These are phyloP conservation scores for Xerophyta viscosa DNA, from an alignment of 106 monocot genomes.

Conservation along the genomic window DNA sequence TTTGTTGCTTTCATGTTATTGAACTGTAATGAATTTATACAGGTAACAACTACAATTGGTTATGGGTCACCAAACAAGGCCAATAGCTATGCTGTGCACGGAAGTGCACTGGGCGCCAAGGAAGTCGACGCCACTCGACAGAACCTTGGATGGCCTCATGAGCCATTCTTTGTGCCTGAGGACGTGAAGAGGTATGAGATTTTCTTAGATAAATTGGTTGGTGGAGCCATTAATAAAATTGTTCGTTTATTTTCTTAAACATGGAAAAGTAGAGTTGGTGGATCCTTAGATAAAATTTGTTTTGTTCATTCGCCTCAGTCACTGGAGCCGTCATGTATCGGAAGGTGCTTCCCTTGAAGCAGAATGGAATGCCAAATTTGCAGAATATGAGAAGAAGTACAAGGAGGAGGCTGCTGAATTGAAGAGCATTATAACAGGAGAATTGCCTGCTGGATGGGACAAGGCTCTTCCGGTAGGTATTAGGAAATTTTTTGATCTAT, in stretches of 20 bases:
- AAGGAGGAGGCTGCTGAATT: conserved; percentile 51
- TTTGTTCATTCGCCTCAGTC: too few relatives aligned
- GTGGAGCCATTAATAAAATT: too few relatives aligned
- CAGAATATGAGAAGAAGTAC: conserved; percentile 75
- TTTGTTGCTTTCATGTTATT: neutral
- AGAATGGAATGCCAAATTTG: conserved; percentile 71
- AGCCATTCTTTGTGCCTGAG: conserved; percentile 77
- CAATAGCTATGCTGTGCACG: conserved; percentile 70
- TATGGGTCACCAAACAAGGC: conserved; percentile 83
- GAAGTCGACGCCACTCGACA: conserved; percentile 91
- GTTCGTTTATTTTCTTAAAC: too few relatives aligned
- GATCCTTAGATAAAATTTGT: too few relatives aligned
- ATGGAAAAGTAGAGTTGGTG: too few relatives aligned
- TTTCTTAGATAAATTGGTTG: too few relatives aligned
- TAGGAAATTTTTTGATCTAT: too few relatives aligned
- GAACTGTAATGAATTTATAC: neutral
- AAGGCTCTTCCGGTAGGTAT: conserved; percentile 60
- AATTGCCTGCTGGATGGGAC: conserved; percentile 59
- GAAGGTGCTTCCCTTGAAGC: conserved; percentile 65
- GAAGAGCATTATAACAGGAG: conserved; percentile 55
- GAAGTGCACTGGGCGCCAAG: conserved; percentile 85
- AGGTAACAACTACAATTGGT: conserved; percentile 84
- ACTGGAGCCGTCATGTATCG: conserved; percentile 69
- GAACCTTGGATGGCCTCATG: conserved; percentile 77
- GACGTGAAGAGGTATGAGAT: conserved; percentile 78